Percentiles rank a stretch among this genome's conserved stretches.
Evolutionary conservation across 768 basidiomycete genomes (phyloP).

Genomic region (Sistotremastrum suecicum): DNA sequence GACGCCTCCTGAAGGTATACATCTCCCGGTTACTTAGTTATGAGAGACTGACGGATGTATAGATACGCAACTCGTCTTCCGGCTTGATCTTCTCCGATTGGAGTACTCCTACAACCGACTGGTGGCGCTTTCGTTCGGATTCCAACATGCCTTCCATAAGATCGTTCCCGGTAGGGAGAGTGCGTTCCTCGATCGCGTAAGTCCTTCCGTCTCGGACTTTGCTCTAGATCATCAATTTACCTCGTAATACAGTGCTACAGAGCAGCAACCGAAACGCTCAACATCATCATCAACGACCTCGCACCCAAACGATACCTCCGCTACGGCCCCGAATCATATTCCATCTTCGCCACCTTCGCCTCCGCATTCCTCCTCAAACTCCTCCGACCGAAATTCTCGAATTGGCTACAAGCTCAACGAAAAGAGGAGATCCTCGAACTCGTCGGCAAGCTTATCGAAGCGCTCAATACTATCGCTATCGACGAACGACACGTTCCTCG

Average conservation of each 20-base stretch:
- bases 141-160: slow-evolving; percentile 67
- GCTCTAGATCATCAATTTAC: not conserved
- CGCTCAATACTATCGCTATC: slow-evolving; percentile 58
- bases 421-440: slow-evolving; percentile 59
- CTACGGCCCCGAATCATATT: slow-evolving; percentile 70
- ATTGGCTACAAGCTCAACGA: slow-evolving; percentile 44
- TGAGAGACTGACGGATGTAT: not conserved
- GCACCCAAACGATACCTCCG: slow-evolving; percentile 66
- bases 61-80: slow-evolving; percentile 34
- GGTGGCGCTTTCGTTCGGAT: slow-evolving; percentile 79
- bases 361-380: slow-evolving; percentile 77
- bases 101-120: slow-evolving; percentile 64
- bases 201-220: slow-evolving; percentile 15
- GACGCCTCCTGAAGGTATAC: slow-evolving; percentile 37
- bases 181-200: slow-evolving; percentile 54
- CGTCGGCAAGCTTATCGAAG: slow-evolving; percentile 60
- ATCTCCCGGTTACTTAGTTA: not conserved
- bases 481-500: slow-evolving; percentile 73
- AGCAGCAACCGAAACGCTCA: slow-evolving; percentile 53
- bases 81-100: slow-evolving; percentile 44
- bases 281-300: slow-evolving; percentile 47
- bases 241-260: slow-evolving; percentile 41
- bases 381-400: slow-evolving; percentile 60
- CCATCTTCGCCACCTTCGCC: slow-evolving; percentile 68
- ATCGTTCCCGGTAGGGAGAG: slow-evolving; percentile 49